Percentiles rank a stretch among this genome's conserved stretches.
Evolutionary conservation across 2,329 filamentous ascomycete genomes (phyloP).

Genomic region (Dactylella cylindrospora): DNA sequence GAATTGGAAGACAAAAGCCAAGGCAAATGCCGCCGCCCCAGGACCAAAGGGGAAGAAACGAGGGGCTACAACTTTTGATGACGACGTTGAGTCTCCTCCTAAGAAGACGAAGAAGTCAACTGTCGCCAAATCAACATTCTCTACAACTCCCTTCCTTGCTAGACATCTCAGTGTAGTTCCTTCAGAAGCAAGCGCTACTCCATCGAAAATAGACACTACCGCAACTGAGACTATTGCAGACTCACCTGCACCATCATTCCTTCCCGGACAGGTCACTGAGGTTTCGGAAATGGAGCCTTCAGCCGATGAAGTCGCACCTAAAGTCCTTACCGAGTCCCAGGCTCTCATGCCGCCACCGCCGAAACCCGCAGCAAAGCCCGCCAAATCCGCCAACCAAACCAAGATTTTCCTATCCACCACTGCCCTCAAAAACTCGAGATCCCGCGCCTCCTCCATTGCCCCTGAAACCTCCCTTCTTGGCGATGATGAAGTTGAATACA

Average conservation of each 20-base stretch:
- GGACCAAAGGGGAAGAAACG: slow-evolving; percentile 43
- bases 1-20: slow-evolving; percentile 40
- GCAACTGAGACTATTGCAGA: slow-evolving; percentile 15
- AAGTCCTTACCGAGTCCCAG: slow-evolving; percentile 41
- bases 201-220: slow-evolving; percentile 15
- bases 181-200: slow-evolving; percentile 49
- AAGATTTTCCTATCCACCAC: slow-evolving; percentile 57
- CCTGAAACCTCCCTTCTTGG: slow-evolving; percentile 48
- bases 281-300: slow-evolving; percentile 38
- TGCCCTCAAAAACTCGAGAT: slow-evolving; percentile 57
- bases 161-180: slow-evolving; percentile 64
- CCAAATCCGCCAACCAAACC: slow-evolving; percentile 54
- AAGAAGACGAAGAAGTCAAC: slow-evolving; percentile 52
- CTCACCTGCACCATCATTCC: slow-evolving; percentile 17
- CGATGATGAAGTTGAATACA: slow-evolving; percentile 52
- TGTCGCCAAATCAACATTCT: slow-evolving; percentile 88
- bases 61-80: slow-evolving; percentile 38
- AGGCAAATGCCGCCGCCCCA: slow-evolving; percentile 23
- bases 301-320: slow-evolving; percentile 33
- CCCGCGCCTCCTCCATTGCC: slow-evolving; percentile 47
- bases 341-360: slow-evolving; percentile 46
- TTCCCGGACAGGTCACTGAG: slow-evolving; percentile 11
- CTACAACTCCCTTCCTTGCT: slow-evolving; percentile 90
- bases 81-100: slow-evolving; percentile 45
- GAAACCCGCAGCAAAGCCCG: slow-evolving; percentile 41